Evolutionary conservation across 768 basidiomycete genomes (phyloP).

Genomic region (Hirschioporus abietinus): DNA sequence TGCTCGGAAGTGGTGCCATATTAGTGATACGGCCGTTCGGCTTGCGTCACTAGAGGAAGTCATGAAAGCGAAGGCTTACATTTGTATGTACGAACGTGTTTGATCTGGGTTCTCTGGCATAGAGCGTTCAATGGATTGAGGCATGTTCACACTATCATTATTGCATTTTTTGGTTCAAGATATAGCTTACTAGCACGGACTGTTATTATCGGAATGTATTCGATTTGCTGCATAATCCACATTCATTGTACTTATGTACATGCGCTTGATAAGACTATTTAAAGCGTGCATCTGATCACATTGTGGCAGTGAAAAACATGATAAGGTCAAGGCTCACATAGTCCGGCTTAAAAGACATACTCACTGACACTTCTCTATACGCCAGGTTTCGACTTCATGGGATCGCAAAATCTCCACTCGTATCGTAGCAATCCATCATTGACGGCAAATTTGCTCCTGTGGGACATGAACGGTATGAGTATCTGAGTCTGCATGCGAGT

Average conservation of each 20-base stretch:
- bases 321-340: too few species aligned
- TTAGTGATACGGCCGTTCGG: constrained; percentile 86
- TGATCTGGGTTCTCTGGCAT: constrained; percentile 17
- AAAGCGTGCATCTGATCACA: too few species aligned
- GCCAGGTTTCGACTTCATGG: too few species aligned
- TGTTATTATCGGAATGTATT: background rate
- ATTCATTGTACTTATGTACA: background rate
- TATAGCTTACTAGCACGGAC: background rate
- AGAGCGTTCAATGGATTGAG: background rate
- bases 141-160: background rate
- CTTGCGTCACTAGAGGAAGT: constrained; percentile 83
- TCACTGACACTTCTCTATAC: too few species aligned
- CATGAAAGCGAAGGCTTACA: constrained; percentile 84
- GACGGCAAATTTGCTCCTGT: too few species aligned
- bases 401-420: too few species aligned
- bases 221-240: background rate
- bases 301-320: too few species aligned
- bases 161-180: background rate
- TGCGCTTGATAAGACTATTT: background rate
- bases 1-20: constrained; percentile 78
- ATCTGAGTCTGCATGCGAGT: too few species aligned
- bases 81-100: constrained; percentile 87
- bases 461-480: too few species aligned
- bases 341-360: too few species aligned
- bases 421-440: too few species aligned